Evolutionary conservation across 2,329 filamentous ascomycete species (phyloP), one percentile per base, ranked within the genome.

Genomic region (Fusarium palustre): DNA sequence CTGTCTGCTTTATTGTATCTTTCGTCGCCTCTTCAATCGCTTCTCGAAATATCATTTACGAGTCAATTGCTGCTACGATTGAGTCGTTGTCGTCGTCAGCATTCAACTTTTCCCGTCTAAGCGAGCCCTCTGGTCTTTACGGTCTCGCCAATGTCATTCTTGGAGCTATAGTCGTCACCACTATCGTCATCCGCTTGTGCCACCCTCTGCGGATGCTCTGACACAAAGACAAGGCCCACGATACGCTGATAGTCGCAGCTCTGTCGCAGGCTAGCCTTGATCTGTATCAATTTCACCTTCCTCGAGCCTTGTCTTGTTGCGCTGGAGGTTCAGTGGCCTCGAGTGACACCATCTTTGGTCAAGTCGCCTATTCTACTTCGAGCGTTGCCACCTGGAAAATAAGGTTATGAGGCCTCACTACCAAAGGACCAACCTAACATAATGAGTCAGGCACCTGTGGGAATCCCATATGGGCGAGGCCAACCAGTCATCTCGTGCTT

Each of bases 171-270:
- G 59, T 70, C 68, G 60, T 69, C 66, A 69, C 52, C 65, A 45
- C 52, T 55, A 65, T 59, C 67, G 68, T 70, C 68, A 70, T 60
- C 67, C 42, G 59, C 50, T 68, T 68, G 64, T 68, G 63, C 63
- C 67, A 70, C 67, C 38, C 63, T 64, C 59, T 39, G 46, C 48
- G 46, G 55, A 38, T 48, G 49, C 38, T 68, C 48, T 52, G 47
- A 65, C 61, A 50, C 54, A 49, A 48, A 61, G 59, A 59, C 67
- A 65, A 61, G 24, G 28, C 33, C 22, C 1, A 28, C 50, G 47
- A 52, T 42, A 28, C 28, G 36, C 30, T 60, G 52, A 45, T 30
- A 64, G 55, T 39, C 28, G 31, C 50, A 57, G 48, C 24, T 20
- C 18, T 41, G 33, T 50, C 16, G 47, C 39, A 58, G 25, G 18